Evolutionary conservation across 805 yeast species (phyloP).

Genomic region (Lipomyces lipofer): DNA sequence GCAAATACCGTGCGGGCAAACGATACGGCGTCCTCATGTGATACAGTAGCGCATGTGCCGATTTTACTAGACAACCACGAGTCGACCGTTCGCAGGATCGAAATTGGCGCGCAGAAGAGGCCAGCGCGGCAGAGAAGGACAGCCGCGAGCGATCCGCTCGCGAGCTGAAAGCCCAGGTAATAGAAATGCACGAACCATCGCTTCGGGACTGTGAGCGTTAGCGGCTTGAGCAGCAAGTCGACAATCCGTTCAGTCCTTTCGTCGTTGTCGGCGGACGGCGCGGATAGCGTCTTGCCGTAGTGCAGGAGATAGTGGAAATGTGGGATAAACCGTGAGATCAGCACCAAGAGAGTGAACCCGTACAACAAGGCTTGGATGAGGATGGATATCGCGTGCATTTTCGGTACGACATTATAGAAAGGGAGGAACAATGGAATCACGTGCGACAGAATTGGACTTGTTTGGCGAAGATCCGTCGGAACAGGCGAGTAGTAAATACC

Average conservation of each 20-base stretch:
- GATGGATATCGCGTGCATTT: conserved; percentile 14
- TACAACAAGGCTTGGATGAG: conserved; percentile 8
- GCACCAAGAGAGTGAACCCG: conserved; percentile 10
- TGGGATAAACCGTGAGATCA: conserved; percentile 8
- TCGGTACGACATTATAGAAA: too few species aligned
- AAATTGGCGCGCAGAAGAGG: background rate
- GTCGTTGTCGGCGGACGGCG: background rate
- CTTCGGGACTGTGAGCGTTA: conserved; percentile 37
- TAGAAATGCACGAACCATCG: conserved; percentile 41
- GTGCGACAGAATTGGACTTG: too few species aligned
- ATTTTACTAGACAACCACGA: background rate
- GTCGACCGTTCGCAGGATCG: conserved; percentile 1
- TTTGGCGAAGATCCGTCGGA: too few species aligned
- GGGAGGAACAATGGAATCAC: too few species aligned
- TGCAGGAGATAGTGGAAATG: conserved; percentile 10
- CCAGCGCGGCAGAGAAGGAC: background rate
- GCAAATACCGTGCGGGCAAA: conserved; percentile 3
- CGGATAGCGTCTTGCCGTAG: conserved; percentile 22
- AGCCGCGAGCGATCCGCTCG: background rate
- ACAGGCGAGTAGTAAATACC: too few species aligned
- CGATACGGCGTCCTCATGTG: background rate
- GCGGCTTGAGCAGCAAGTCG: background rate
- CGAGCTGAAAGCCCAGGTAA: conserved; percentile 21
- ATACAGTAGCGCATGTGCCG: background rate
- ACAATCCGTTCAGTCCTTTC: background rate